phyloP scores from a whole-genome alignment of 2,329 filamentous ascomycete genomes.

The Neofusicoccum umdonicola region DNA sequence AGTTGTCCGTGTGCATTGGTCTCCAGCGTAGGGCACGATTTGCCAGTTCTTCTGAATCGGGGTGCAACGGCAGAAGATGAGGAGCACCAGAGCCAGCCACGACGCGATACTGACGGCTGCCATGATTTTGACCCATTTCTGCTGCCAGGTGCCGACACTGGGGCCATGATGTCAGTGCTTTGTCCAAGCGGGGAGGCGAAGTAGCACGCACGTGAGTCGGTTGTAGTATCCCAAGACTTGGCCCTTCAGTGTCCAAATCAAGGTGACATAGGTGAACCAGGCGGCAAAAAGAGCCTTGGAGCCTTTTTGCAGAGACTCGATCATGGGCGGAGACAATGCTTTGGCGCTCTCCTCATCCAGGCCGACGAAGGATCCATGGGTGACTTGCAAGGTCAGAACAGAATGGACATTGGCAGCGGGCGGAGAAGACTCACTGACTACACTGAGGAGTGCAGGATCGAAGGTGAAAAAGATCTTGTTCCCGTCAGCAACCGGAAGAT shows the following conservation, averaged over 20 bases:
- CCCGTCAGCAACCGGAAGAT: too few relatives aligned
- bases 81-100: constrained; percentile 35
- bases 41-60: constrained; percentile 43
- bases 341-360: too few relatives aligned
- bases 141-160: neutral
- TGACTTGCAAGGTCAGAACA: too few relatives aligned
- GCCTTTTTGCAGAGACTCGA: too few relatives aligned
- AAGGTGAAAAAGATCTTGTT: too few relatives aligned
- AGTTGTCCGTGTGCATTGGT: constrained; percentile 34
- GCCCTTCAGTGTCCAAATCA: constrained; percentile 46
- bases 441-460: too few relatives aligned
- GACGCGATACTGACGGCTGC: constrained; percentile 30
- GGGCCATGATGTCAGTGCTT: neutral
- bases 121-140: constrained; percentile 22
- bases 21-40: constrained; percentile 43
- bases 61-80: constrained; percentile 38
- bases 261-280: constrained; percentile 43
- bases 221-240: constrained; percentile 46
- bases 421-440: too few relatives aligned
- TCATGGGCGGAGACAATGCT: too few relatives aligned
- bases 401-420: too few relatives aligned
- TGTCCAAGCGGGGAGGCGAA: too few relatives aligned
- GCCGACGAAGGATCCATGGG: too few relatives aligned
- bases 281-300: constrained; percentile 36
- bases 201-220: constrained; percentile 40